These are phyloP conservation scores for Aspergillus jensenii DNA, from an alignment of 2,329 filamentous ascomycete genomes.

Conservation along the genomic window DNA sequence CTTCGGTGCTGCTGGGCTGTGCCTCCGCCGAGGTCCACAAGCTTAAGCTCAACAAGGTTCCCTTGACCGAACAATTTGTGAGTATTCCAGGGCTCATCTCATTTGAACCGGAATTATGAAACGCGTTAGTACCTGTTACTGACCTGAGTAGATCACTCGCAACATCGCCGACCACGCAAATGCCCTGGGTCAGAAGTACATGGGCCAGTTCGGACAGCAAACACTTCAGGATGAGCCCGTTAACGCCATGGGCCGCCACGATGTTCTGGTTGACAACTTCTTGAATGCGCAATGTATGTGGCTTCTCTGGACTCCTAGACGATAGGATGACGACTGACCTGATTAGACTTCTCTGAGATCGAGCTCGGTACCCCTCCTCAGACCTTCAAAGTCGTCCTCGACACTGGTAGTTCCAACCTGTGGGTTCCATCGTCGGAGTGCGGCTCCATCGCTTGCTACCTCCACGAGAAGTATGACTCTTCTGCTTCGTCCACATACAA, in stretches of 20 bases:
- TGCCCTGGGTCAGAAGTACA: slow-evolving; percentile 92
- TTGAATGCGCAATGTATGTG: slow-evolving; percentile 93
- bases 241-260: slow-evolving; percentile 67
- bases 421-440: slow-evolving; percentile 94
- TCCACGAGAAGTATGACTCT: slow-evolving; percentile 96
- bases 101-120: not conserved
- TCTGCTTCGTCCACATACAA: slow-evolving; percentile 85
- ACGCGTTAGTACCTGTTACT: slow-evolving; percentile 10
- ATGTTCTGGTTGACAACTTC: slow-evolving; percentile 93
- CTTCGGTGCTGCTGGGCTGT: slow-evolving; percentile 76
- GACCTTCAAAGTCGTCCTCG: slow-evolving; percentile 96
- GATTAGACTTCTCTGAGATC: slow-evolving; percentile 92
- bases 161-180: slow-evolving; percentile 80
- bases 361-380: slow-evolving; percentile 88
- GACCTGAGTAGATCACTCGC: slow-evolving; percentile 61
- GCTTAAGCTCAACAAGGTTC: slow-evolving; percentile 97
- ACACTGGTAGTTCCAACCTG: slow-evolving; percentile 97
- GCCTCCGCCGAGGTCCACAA: slow-evolving; percentile 87
- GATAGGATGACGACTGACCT: slow-evolving; percentile 10
- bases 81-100: slow-evolving; percentile 36
- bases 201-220: slow-evolving; percentile 72
- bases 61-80: slow-evolving; percentile 88
- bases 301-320: not conserved
- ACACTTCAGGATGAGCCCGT: slow-evolving; percentile 76
- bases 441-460: slow-evolving; percentile 94